These are phyloP conservation scores for Penicillium hordei DNA, from an alignment of 2,329 filamentous ascomycete species.

Conservation along the genomic window DNA sequence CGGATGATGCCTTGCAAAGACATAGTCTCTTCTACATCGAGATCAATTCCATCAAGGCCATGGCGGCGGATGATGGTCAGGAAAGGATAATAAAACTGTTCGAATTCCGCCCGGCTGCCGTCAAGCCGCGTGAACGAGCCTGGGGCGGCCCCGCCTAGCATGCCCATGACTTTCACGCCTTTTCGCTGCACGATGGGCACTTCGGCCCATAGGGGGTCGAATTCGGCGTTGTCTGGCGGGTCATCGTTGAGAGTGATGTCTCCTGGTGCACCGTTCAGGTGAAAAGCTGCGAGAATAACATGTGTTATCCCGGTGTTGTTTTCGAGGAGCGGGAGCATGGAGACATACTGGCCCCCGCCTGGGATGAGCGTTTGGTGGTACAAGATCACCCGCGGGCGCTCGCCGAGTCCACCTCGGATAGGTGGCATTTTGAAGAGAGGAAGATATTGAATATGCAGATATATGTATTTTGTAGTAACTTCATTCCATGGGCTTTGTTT, in stretches of 20 bases:
- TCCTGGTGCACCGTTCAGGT: slow-evolving; percentile 68
- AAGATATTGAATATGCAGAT: not conserved
- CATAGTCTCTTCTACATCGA: slow-evolving; percentile 78
- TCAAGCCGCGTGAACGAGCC: slow-evolving; percentile 68
- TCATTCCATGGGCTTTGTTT: not conserved
- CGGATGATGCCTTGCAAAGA: slow-evolving; percentile 65
- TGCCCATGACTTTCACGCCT: slow-evolving; percentile 77
- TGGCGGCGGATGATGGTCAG: slow-evolving; percentile 62
- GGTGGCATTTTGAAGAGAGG: slow-evolving; percentile 38
- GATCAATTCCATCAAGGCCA: slow-evolving; percentile 67
- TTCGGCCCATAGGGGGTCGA: slow-evolving; percentile 75
- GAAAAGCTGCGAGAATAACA: slow-evolving; percentile 81
- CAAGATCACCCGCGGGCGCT: slow-evolving; percentile 41
- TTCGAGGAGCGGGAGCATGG: slow-evolving; percentile 61
- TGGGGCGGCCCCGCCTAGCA: slow-evolving; percentile 81
- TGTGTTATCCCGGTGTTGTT: slow-evolving; percentile 69
- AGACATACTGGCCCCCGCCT: slow-evolving; percentile 55
- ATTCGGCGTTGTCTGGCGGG: slow-evolving; percentile 64
- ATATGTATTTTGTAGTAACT: not conserved
- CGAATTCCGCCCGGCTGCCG: slow-evolving; percentile 61
- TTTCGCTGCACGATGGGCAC: slow-evolving; percentile 67
- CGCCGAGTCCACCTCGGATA: slow-evolving; percentile 26
- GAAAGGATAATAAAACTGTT: slow-evolving; percentile 70
- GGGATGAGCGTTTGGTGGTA: slow-evolving; percentile 68
- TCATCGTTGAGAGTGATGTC: slow-evolving; percentile 80